Evolutionary conservation across 345 rosid species (phyloP), one percentile per base, ranked within the genome.

Genomic region (Bruguiera sexangula): DNA sequence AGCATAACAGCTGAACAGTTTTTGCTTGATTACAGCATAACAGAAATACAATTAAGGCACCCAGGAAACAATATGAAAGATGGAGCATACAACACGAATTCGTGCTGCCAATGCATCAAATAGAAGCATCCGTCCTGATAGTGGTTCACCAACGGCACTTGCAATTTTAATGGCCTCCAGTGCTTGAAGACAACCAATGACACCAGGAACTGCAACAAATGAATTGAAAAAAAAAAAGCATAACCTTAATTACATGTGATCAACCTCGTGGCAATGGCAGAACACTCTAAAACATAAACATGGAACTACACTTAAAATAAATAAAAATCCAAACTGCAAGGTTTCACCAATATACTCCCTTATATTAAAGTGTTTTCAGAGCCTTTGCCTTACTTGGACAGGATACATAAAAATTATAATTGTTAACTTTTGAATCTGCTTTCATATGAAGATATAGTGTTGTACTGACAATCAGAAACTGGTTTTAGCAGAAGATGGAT

Each of bases 141-240:
- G 88, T 64, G 97, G 88, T 70, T 94, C 99, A 27, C 99, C 99
- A 70, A 92, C 73, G 68, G 75, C 81, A 75, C 88, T 81, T 5
- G 97, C 96, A 31, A 95, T 91, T 83, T 95, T 95, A 59, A 92
- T 82, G 55, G 96, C 93, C 80, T 95, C 99, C n/a, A 92, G 79
- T 27, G 93, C 99, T 85, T 95, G 96, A 56, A 95, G 92, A 82
- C 97, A 92, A 67, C 99, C 99, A 67, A 95, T 86, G 60, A 87
- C 79, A 66, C 97, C 99, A 19, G 99, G 99, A 60, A 95, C 99
- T 92, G 88, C 74, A 62, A 20, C 8, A 55, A 68, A 63, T 37
- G 29, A 66, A 60, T 21, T 15, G 11, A 30, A 20, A 72, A 19
- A 31, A 65, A 56, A 22, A 6, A 11, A 6, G 7, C 1, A 27